Evolutionary conservation across 305 asterid species (phyloP), one percentile per base, ranked within the genome.

Genomic region (Fraxinus greggii): DNA sequence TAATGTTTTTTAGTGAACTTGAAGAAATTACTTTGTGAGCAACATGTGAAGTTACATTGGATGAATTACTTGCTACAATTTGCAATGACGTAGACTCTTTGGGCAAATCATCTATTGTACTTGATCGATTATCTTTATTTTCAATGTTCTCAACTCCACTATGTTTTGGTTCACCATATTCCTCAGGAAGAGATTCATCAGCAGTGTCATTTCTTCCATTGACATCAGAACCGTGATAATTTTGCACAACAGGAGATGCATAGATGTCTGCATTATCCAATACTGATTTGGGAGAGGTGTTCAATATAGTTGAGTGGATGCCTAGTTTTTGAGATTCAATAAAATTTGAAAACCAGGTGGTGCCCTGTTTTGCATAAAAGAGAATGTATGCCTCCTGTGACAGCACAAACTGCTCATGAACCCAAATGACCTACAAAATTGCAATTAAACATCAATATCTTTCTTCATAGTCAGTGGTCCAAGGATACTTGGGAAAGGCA

Each of bases 351-450:
- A 92, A 92, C 92, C 92, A 92, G 19, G 96, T 82, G 23, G 92
- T 95, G 15, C 92, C 93, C 85, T 89, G 87, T 82, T 90, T 92
- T 38, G 91, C 92, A 88, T 95, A 95, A 84, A 93, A 91, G 35
- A 95, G 97, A 82, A 95, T 88, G 83, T 95, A 95, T 13, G 98
- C 99, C 86, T 94, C 93, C 87, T 95, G 97, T 40, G 94, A 83
- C 72, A 94, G 88, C 77, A 94, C 98, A 81, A 13, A 80, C 48
- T 85, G 91, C 89, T 94, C 96, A 70, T 26, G 54, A 80, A 90
- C 97, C 85, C 85, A 75, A 80, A 48, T 36, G 56, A 92, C 97
- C 99, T 94, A 81, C 33, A 84, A 24, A 83, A 63, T 56, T 65
- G 61, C 54, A 48, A 59, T 75, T 36, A 81, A 85, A 48, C 79